Percentiles rank a stretch among this genome's conserved stretches.
Conservation (phyloP, 2,329 filamentous ascomycete genomes). For the Waltergamsia citrina region DNA sequence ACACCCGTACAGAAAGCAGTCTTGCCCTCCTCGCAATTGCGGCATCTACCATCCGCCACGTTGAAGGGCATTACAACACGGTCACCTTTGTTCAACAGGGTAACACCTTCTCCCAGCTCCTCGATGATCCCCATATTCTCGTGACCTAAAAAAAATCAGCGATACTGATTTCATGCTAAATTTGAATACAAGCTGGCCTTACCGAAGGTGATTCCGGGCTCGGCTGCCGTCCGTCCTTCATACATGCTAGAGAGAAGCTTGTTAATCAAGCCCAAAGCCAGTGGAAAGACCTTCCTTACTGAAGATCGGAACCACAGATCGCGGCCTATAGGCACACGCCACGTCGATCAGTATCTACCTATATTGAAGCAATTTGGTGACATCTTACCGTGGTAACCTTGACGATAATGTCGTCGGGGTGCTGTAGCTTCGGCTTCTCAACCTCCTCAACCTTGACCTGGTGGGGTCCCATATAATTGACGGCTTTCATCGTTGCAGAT, state of each 20-base stretch:
- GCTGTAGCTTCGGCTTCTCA: constrained; percentile 46
- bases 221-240: constrained; percentile 53
- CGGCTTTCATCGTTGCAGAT: constrained; percentile 42
- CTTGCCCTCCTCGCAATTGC: constrained; percentile 54
- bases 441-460: constrained; percentile 54
- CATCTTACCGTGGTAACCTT: constrained; percentile 51
- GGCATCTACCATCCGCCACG: constrained; percentile 52
- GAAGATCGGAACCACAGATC: constrained; percentile 44
- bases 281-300: too few species aligned
- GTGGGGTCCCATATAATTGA: constrained; percentile 53
- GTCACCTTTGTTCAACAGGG: constrained; percentile 51
- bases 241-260: constrained; percentile 53
- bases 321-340: constrained; percentile 28
- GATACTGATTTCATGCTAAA: too few species aligned
- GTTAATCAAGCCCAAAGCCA: too few species aligned
- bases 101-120: constrained; percentile 47
- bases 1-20: constrained; percentile 57
- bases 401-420: constrained; percentile 56
- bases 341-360: too few species aligned
- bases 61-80: constrained; percentile 58
- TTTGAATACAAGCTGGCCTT: too few species aligned
- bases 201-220: constrained; percentile 52
- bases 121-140: constrained; percentile 52
- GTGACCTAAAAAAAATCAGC: constrained; percentile 23
- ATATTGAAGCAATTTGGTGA: not conserved